phyloP scores from a whole-genome alignment of 495 filamentous ascomycete species.

The Penicillium longicatenatum region DNA sequence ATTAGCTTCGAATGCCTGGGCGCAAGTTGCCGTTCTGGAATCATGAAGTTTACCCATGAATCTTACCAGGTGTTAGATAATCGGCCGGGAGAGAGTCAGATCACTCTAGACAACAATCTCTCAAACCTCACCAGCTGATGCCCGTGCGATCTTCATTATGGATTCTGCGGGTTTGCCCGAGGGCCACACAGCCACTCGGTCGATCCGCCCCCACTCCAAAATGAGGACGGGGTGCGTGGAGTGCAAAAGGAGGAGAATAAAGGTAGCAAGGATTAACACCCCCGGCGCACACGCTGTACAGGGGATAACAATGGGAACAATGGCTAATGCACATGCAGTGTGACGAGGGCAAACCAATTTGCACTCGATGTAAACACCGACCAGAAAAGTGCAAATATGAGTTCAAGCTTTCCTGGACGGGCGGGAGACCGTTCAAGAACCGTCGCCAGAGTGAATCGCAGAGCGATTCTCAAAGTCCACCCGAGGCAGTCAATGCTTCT shows the following conservation, averaged over 20 bases:
- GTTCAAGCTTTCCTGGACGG: slow-evolving; percentile 14
- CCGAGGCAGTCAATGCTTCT: neutral
- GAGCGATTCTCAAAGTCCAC: slow-evolving; percentile 1
- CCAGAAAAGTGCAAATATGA: slow-evolving; percentile 15
- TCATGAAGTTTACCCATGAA: neutral
- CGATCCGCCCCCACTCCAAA: slow-evolving; percentile 6
- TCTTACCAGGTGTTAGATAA: neutral
- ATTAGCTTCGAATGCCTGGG: neutral
- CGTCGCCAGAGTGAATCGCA: slow-evolving; percentile 1
- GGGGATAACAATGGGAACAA: neutral
- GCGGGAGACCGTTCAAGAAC: slow-evolving; percentile 12
- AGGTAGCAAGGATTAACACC: neutral
- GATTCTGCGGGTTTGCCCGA: slow-evolving; percentile 3
- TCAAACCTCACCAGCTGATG: neutral
- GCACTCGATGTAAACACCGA: slow-evolving; percentile 11
- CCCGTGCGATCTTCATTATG: neutral
- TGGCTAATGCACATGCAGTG: slow-evolving; percentile 1
- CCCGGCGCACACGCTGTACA: no score
- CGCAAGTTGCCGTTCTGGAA: slow-evolving; percentile 1
- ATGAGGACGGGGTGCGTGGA: slow-evolving; percentile 8
- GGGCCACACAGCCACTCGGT: slow-evolving; percentile 1
- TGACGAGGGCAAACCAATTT: slow-evolving; percentile 11
- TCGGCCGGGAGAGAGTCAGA: neutral
- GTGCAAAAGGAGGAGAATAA: slow-evolving; percentile 7
- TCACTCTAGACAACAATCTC: neutral